These are phyloP conservation scores for Myriosclerotinia curreyana DNA, from an alignment of 2,329 filamentous ascomycete genomes.

Conservation along the genomic window DNA sequence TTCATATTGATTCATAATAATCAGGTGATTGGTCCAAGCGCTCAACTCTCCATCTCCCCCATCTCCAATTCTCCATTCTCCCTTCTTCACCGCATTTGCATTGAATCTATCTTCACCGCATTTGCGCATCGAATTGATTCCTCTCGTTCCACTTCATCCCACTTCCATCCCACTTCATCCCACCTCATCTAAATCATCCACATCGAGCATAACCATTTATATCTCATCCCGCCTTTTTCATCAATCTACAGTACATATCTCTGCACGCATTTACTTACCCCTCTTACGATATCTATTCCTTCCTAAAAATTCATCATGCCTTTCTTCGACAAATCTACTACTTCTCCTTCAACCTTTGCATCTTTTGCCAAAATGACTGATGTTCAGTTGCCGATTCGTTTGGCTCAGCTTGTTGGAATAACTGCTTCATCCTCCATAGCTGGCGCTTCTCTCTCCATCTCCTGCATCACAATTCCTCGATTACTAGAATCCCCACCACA, in stretches of 20 bases:
- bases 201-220: no score
- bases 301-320: conserved; percentile 19
- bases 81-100: no score
- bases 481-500: conserved; percentile 52
- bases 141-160: no score
- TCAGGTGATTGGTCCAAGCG: no score
- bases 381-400: conserved; percentile 40
- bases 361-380: conserved; percentile 7
- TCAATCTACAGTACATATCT: conserved; percentile 8
- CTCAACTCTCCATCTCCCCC: no score
- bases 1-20: no score
- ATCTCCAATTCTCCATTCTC: no score
- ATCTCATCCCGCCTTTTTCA: no score
- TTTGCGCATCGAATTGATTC: no score
- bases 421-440: conserved; percentile 48
- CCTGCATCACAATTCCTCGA: conserved; percentile 42
- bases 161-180: no score
- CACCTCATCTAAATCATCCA: no score
- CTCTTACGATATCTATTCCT: conserved; percentile 7
- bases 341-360: conserved; percentile 17
- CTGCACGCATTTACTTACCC: neutral
- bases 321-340: conserved; percentile 13
- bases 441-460: conserved; percentile 43
- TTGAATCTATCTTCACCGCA: no score
- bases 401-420: conserved; percentile 51